phyloP scores from a whole-genome alignment of 202 grass and related monocot genomes.

The Carex arenaria region DNA sequence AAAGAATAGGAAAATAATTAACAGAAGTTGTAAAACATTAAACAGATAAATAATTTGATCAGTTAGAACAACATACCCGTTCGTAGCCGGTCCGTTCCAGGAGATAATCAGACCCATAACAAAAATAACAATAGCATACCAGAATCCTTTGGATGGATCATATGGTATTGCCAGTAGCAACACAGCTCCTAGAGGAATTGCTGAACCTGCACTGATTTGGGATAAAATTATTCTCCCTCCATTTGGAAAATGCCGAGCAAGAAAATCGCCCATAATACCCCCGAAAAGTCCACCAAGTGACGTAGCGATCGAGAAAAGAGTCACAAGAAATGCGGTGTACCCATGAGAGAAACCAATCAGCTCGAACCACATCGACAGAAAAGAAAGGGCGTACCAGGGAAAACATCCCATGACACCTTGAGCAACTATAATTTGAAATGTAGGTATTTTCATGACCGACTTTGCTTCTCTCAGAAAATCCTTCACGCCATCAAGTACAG shows the following conservation, averaged over 20 bases:
- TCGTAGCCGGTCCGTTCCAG: conserved; percentile 49
- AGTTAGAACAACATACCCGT: conserved; percentile 29
- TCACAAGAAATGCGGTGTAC: conserved; percentile 56
- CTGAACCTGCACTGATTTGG: conserved; percentile 67
- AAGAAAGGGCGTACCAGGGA: conserved; percentile 57
- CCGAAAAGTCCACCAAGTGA: conserved; percentile 60
- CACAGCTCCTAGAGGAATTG: conserved; percentile 50
- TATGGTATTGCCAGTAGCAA: conserved; percentile 57
- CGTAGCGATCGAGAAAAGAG: conserved; percentile 47
- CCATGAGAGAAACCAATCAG: conserved; percentile 78
- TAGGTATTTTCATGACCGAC: conserved; percentile 55
- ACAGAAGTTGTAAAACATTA: not conserved
- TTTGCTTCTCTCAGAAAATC: conserved; percentile 45
- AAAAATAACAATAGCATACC: conserved; percentile 42
- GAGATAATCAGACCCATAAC: conserved; percentile 53
- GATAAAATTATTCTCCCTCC: conserved; percentile 67
- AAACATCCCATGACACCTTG: conserved; percentile 60
- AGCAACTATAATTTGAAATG: conserved; percentile 78
- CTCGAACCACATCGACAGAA: conserved; percentile 80
- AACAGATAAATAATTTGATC: not conserved
- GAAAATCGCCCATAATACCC: conserved; percentile 70
- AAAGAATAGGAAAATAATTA: not conserved
- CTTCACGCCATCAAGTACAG: conserved; percentile 19
- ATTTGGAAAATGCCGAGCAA: conserved; percentile 44
- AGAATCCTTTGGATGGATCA: conserved; percentile 31